These are phyloP conservation scores for Tolypocladium endophyticum DNA, from an alignment of 2,329 filamentous ascomycete species.

Conservation along the genomic window DNA sequence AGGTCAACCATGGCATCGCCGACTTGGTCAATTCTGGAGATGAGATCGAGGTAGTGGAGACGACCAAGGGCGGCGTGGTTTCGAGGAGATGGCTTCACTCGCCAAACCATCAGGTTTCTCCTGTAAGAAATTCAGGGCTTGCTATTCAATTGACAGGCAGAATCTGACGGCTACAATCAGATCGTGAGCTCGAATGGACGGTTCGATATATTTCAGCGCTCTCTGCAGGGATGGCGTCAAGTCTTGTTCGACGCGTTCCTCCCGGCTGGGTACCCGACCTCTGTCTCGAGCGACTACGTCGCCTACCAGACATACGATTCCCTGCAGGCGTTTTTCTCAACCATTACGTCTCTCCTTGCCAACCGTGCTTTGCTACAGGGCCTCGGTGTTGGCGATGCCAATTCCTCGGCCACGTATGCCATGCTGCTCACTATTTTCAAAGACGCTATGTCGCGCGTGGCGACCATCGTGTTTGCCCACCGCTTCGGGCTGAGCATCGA, in stretches of 20 bases:
- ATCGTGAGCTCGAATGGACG: constrained; percentile 6
- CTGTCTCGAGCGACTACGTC: constrained; percentile 75
- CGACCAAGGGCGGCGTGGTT: constrained; percentile 26
- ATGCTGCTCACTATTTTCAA: constrained; percentile 76
- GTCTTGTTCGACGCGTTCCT: constrained; percentile 60
- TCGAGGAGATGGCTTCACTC: constrained; percentile 23
- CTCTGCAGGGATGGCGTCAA: constrained; percentile 24
- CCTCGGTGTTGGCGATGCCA: constrained; percentile 74
- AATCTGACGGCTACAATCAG: background rate
- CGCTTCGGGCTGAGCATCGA: constrained; percentile 72
- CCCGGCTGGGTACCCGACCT: constrained; percentile 79
- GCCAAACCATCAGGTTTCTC: constrained; percentile 12
- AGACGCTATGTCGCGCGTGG: constrained; percentile 68
- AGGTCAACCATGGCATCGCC: constrained; percentile 9
- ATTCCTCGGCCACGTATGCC: constrained; percentile 68
- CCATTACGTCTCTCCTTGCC: constrained; percentile 69
- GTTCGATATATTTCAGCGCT: constrained; percentile 14
- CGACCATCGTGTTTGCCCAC: constrained; percentile 80
- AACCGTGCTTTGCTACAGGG: constrained; percentile 71
- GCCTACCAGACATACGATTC: constrained; percentile 64
- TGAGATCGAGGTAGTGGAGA: constrained; percentile 22
- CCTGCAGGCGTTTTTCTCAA: constrained; percentile 73
- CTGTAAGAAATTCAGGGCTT: constrained; percentile 9
- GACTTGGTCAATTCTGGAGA: constrained; percentile 12
- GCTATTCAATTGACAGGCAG: background rate